Percentiles rank a stretch among this genome's conserved stretches.
phyloP scores from a whole-genome alignment of 805 yeast species.

The Teunomyces funiuensis region DNA sequence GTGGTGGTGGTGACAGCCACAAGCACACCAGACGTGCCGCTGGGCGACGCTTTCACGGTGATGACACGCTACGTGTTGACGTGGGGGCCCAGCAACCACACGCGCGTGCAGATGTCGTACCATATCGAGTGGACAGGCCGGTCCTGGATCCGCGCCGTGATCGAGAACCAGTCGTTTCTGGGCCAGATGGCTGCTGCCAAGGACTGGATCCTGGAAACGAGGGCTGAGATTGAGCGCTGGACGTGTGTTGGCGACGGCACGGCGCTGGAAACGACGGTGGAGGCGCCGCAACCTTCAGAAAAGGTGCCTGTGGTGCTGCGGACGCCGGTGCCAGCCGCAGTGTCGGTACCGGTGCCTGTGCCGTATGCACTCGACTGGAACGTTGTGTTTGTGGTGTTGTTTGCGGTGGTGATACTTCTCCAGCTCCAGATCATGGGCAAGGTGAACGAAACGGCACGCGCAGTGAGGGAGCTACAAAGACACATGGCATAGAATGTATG shows the following conservation, averaged over 20 bases:
- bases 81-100: constrained; percentile 62
- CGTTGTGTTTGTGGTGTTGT: background rate
- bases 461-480: background rate
- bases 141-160: constrained; percentile 75
- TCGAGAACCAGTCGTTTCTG: constrained; percentile 70
- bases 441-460: background rate
- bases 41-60: constrained; percentile 66
- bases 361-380: background rate
- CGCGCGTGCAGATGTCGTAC: constrained; percentile 53
- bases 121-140: constrained; percentile 69
- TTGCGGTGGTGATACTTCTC: background rate
- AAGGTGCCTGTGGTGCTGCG: too few species aligned
- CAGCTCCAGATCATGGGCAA: background rate
- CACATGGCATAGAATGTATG: background rate
- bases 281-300: background rate
- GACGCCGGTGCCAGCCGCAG: background rate
- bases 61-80: constrained; percentile 55
- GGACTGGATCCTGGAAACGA: constrained; percentile 48
- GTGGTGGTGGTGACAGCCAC: constrained; percentile 57
- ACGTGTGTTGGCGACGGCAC: constrained; percentile 23
- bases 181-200: constrained; percentile 69
- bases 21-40: constrained; percentile 80
- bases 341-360: background rate
- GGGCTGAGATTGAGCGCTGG: constrained; percentile 30
- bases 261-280: constrained; percentile 3